Percentiles rank a stretch among this genome's conserved stretches.
Conservation (phyloP, 1,139 yeast species). For the Pichia sp. region DNA sequence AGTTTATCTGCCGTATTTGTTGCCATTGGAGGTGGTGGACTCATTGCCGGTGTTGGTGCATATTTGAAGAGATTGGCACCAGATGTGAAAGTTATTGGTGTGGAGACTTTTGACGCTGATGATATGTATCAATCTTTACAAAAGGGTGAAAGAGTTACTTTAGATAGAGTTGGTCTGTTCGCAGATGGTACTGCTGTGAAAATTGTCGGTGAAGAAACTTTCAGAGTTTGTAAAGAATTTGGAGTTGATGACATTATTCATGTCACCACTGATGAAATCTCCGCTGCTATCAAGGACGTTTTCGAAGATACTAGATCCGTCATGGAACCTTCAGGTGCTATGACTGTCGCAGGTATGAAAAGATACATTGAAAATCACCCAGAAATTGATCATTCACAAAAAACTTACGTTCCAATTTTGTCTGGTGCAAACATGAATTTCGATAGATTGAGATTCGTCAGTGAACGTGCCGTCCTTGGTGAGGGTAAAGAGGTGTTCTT, state of each 20-base stretch:
- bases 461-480: constrained; percentile 96
- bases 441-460: constrained; percentile 91
- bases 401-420: constrained; percentile 75
- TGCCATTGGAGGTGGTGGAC: constrained; percentile 97
- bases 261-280: constrained; percentile 89
- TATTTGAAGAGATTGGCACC: constrained; percentile 96
- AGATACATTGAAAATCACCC: constrained; percentile 64
- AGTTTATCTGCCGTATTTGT: constrained; percentile 82
- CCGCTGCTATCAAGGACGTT: constrained; percentile 96
- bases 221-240: constrained; percentile 60
- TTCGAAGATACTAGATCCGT: constrained; percentile 93
- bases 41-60: constrained; percentile 84
- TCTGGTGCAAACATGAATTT: constrained; percentile 99
- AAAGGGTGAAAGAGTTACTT: constrained; percentile 43
- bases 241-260: constrained; percentile 83
- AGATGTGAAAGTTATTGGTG: constrained; percentile 90
- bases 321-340: constrained; percentile 96
- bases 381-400: constrained; percentile 62
- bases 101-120: constrained; percentile 93
- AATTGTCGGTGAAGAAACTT: constrained; percentile 83
- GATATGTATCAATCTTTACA: constrained; percentile 75
- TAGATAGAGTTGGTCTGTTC: constrained; percentile 82
- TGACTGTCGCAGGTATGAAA: constrained; percentile 91
- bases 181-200: constrained; percentile 99
- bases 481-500: constrained; percentile 95